Percentiles rank a stretch among this genome's conserved stretches.
Conservation (phyloP, 331 rosid species). For the Acacia concinna region DNA sequence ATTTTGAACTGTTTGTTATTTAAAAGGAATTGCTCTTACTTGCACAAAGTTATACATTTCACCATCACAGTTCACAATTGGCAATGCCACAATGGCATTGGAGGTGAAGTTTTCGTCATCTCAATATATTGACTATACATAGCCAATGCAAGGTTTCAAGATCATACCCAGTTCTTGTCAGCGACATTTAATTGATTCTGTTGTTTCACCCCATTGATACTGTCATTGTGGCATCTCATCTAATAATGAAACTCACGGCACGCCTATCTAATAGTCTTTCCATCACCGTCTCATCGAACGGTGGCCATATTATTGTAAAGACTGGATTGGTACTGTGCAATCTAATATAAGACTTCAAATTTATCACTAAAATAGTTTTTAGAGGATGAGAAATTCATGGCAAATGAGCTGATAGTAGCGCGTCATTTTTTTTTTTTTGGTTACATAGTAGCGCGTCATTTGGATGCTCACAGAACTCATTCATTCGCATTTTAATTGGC, state of each 20-base stretch:
- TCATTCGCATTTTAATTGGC: background rate
- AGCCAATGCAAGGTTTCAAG: no score
- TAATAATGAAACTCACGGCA: background rate
- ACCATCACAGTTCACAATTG: no score
- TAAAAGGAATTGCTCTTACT: no score
- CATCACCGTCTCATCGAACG: background rate
- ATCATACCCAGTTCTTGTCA: no score
- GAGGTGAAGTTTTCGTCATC: background rate
- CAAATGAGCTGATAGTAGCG: no score
- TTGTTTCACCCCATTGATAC: background rate
- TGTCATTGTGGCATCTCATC: background rate
- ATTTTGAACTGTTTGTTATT: no score
- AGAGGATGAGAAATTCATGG: no score
- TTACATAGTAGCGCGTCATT: no score
- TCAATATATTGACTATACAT: background rate
- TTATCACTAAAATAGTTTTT: no score
- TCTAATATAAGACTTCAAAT: no score
- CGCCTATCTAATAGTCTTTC: background rate
- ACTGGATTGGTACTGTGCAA: background rate
- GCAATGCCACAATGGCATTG: background rate
- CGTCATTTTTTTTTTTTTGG: no score
- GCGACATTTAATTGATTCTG: background rate
- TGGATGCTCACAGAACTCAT: no score
- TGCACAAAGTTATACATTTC: background rate
- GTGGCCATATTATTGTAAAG: background rate